These are phyloP conservation scores for Plantago elongata DNA, from an alignment of 257 asterid species.

Conservation along the genomic window DNA sequence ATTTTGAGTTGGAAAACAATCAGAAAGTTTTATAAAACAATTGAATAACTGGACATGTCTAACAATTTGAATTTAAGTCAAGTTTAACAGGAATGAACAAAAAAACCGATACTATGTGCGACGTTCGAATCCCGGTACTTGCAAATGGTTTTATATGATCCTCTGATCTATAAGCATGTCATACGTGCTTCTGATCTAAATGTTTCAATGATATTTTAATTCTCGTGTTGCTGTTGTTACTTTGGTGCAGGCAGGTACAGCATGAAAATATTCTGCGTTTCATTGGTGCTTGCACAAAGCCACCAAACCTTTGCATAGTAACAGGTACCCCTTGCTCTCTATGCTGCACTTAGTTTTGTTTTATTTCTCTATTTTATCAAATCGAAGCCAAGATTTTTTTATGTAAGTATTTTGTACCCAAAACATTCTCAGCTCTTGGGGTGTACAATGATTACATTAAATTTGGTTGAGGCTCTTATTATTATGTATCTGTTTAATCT, in stretches of 20 bases:
- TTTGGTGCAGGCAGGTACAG: conserved; percentile 66
- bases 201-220: conserved; percentile 6
- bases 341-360: conserved; percentile 12
- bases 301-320: conserved; percentile 71
- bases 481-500: too few relatives aligned
- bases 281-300: conserved; percentile 78
- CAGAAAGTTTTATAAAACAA: not conserved
- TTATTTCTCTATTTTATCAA: conserved; percentile 6
- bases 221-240: conserved; percentile 9
- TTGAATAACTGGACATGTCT: not conserved
- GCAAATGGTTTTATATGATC: not conserved
- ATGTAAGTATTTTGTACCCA: too few relatives aligned
- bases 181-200: not conserved
- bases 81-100: not conserved
- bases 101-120: not conserved
- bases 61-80: not conserved
- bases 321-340: conserved; percentile 56
- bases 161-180: conserved; percentile 5
- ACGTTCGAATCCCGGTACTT: not conserved
- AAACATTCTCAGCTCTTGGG: too few relatives aligned
- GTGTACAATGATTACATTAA: too few relatives aligned
- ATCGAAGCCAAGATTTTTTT: too few relatives aligned
- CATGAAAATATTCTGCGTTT: conserved; percentile 78
- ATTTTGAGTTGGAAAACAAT: not conserved
- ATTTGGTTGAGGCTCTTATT: too few relatives aligned